These are phyloP conservation scores for Colletotrichum aenigma DNA, from an alignment of 2,329 filamentous ascomycete species.

Conservation along the genomic window DNA sequence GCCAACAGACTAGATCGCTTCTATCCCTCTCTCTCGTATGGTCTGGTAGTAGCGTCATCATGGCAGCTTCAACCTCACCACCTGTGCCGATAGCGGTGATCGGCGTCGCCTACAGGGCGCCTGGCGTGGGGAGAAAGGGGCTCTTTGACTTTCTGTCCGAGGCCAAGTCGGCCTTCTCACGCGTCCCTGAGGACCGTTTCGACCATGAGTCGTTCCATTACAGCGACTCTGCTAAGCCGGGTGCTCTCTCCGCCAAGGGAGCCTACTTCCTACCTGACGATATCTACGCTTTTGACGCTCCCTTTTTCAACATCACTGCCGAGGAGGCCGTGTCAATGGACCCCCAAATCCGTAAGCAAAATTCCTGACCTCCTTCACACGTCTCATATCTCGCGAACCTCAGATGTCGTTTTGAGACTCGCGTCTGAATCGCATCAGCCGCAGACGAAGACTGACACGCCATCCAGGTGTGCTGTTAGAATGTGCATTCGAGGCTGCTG, in stretches of 20 bases:
- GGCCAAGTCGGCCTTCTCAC: neutral
- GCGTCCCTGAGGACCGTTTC: neutral
- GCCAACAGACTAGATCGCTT: neutral
- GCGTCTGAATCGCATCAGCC: neutral
- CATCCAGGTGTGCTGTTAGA: neutral
- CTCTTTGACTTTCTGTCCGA: neutral
- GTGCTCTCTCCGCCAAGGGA: neutral
- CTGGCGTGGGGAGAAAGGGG: neutral
- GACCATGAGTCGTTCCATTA: neutral
- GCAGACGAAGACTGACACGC: neutral
- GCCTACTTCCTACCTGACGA: neutral
- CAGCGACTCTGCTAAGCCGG: neutral
- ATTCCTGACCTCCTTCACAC: fast-evolving
- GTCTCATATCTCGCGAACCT: neutral
- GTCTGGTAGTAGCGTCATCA: neutral
- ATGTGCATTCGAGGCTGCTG: neutral
- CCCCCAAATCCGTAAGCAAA: neutral
- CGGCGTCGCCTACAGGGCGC: neutral
- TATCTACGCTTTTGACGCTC: neutral
- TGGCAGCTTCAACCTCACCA: neutral
- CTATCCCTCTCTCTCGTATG: neutral
- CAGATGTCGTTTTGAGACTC: neutral
- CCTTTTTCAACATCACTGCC: neutral
- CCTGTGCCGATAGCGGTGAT: neutral
- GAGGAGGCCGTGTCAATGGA: neutral